These are phyloP conservation scores for Podila clonocystis DNA, from an alignment of 192 early-diverging fungal species.

Conservation along the genomic window DNA sequence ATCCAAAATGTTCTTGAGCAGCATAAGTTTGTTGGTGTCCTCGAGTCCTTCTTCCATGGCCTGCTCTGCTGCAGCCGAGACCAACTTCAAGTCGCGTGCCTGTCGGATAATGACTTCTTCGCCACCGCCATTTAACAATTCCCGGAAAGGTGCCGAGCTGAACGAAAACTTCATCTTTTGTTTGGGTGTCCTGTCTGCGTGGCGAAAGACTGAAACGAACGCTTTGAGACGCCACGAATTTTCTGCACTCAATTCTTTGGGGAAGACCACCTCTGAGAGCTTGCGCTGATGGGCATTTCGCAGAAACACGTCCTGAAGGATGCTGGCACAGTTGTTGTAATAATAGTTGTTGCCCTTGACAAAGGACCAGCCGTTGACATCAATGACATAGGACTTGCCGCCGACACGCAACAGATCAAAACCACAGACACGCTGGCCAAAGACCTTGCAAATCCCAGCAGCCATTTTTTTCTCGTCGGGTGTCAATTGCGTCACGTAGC, in stretches of 20 bases:
- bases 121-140: conserved; percentile 70
- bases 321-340: conserved; percentile 84
- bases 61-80: conserved; percentile 69
- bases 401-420: conserved; percentile 90
- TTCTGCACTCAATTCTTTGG: conserved; percentile 71
- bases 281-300: conserved; percentile 69
- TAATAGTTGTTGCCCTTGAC: conserved; percentile 97
- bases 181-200: conserved; percentile 97
- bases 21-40: conserved; percentile 62
- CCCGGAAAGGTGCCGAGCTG: conserved; percentile 72
- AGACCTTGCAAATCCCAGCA: conserved; percentile 74
- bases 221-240: conserved; percentile 94
- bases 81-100: conserved; percentile 70
- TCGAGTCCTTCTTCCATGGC: conserved; percentile 66
- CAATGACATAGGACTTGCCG: conserved; percentile 91
- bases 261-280: conserved; percentile 59
- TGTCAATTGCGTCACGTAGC: conserved; percentile 88
- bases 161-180: conserved; percentile 95
- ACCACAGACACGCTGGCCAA: conserved; percentile 96
- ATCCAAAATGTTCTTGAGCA: conserved; percentile 79
- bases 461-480: conserved; percentile 84
- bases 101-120: conserved; percentile 88
- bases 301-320: conserved; percentile 82
- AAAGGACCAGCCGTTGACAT: conserved; percentile 99
- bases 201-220: conserved; percentile 92